Evolutionary conservation across 306 rosid species (phyloP), one percentile per base, ranked within the genome.

Genomic region (Lablab purpureus): DNA sequence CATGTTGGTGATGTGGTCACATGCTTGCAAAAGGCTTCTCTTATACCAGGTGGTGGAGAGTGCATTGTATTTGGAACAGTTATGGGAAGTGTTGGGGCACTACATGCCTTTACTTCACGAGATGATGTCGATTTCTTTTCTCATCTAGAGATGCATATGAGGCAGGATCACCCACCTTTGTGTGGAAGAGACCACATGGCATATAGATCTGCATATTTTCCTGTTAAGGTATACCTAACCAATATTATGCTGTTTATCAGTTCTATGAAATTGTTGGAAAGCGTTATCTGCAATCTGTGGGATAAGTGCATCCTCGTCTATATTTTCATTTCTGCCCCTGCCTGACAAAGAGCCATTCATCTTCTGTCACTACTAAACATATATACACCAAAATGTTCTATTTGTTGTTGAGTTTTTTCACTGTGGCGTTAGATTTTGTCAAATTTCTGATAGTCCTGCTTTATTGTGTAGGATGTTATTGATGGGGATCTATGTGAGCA

Each of bases 181-280:
- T 95, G 99, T 55, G 98, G 98, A 55, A 92, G 99, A 87, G 99
- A 95, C 82, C 99, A 95, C 87, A 95, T 95, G 98, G 97, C 90
- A 78, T 95, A 88, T 77, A 86, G 99, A 86, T 95, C 99, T 70
- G 94, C 99, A 34, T 95, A 95, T 74, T 95, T 95, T 82, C 99
- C 99, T 7, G 96, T 92, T 40, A 95, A 95, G 98, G 98, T 92
- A 88, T 58, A 13, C 65, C 51, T 71, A 40, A 76, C 82, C 43
- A n/a, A 52, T 67, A 49, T 45, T 63, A 75, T 18, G 25, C 27
- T 67, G 27, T 58, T 67, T 15, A n/a, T 78, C 82, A 70, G 76
- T 32, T 41, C 13, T 78, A 14, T 46, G 41, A 21, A 47, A 54
- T 52, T 32, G 30, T 72, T 79, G 23, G 41, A 18, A 47, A 70